phyloP scores from a whole-genome alignment of 805 yeast genomes.

The Zygosaccharomyces bisporus region DNA sequence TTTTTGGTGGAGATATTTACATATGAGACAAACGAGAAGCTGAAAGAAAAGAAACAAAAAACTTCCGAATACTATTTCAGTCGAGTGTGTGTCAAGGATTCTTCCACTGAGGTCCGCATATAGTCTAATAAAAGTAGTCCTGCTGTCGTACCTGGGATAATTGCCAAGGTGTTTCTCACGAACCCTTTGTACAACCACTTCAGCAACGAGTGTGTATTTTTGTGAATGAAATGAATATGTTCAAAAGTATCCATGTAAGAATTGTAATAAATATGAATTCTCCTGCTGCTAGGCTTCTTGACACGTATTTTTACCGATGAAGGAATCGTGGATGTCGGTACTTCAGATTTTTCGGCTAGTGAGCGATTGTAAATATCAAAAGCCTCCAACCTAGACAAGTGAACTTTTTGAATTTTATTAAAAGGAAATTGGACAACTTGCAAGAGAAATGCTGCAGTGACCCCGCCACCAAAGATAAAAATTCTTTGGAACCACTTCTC shows the following conservation, averaged over 20 bases:
- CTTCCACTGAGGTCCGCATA: constrained; percentile 47
- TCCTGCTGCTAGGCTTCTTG: constrained; percentile 18
- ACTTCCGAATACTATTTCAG: not conserved
- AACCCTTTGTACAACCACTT: constrained; percentile 79
- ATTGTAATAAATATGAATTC: constrained; percentile 52
- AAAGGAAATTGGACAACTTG: constrained; percentile 82
- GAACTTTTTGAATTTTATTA: constrained; percentile 72
- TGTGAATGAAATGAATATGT: constrained; percentile 52
- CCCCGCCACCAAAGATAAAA: constrained; percentile 72
- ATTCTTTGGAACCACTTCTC: constrained; percentile 28
- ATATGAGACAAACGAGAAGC: not conserved
- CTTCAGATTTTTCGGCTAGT: constrained; percentile 31
- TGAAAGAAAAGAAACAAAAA: not conserved
- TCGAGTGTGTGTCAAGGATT: constrained; percentile 7
- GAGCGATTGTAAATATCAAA: constrained; percentile 52
- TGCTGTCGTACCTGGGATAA: constrained; percentile 84
- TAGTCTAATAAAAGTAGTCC: constrained; percentile 84
- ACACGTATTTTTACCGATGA: constrained; percentile 16
- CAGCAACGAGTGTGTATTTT: constrained; percentile 46
- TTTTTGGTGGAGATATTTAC: not conserved
- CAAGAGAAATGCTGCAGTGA: constrained; percentile 74
- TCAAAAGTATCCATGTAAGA: constrained; percentile 73
- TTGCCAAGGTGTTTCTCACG: constrained; percentile 61
- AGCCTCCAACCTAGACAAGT: constrained; percentile 74
- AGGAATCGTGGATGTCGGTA: constrained; percentile 5